Percentiles rank a stretch among this genome's conserved stretches.
Conservation (phyloP, 371 early-diverging fungal species). For the Lichtheimia ornata region DNA sequence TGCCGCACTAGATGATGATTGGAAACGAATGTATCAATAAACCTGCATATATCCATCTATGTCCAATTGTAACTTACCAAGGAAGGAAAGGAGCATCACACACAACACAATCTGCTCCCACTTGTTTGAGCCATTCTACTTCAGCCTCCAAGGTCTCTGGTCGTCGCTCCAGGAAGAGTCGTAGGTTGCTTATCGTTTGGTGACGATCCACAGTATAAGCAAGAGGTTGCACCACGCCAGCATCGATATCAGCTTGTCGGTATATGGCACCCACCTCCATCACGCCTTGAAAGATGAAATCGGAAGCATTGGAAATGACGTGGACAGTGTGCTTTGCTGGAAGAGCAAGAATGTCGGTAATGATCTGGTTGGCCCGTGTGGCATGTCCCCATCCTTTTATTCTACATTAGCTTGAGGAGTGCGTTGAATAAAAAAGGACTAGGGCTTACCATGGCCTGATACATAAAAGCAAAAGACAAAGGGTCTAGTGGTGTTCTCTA, state of each 20-base stretch:
- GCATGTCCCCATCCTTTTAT: constrained; percentile 71
- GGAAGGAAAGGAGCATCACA: constrained; percentile 75
- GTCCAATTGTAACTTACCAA: constrained; percentile 39
- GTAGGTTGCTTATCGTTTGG: constrained; percentile 52
- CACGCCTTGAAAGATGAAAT: constrained; percentile 68
- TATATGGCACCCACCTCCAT: constrained; percentile 57
- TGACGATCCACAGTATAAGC: constrained; percentile 72
- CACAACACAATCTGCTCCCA: constrained; percentile 63
- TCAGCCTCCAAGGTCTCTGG: constrained; percentile 51
- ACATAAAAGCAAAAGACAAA: constrained; percentile 68
- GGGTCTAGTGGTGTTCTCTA: constrained; percentile 10
- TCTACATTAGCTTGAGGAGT: constrained; percentile 3
- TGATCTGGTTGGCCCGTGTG: constrained; percentile 65
- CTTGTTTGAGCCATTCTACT: constrained; percentile 55
- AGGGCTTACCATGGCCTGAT: constrained; percentile 65
- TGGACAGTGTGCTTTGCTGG: constrained; percentile 62
- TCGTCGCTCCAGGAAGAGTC: constrained; percentile 46
- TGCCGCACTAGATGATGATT: constrained; percentile 53
- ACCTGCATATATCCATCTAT: background rate
- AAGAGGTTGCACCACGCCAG: constrained; percentile 71
- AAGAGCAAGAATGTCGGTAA: constrained; percentile 56
- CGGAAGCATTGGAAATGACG: constrained; percentile 66
- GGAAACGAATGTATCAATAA: constrained; percentile 5
- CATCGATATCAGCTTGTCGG: constrained; percentile 65
- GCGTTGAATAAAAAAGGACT: background rate